Evolutionary conservation across 345 rosid species (phyloP).

Genomic region (Hevea brasiliensis): DNA sequence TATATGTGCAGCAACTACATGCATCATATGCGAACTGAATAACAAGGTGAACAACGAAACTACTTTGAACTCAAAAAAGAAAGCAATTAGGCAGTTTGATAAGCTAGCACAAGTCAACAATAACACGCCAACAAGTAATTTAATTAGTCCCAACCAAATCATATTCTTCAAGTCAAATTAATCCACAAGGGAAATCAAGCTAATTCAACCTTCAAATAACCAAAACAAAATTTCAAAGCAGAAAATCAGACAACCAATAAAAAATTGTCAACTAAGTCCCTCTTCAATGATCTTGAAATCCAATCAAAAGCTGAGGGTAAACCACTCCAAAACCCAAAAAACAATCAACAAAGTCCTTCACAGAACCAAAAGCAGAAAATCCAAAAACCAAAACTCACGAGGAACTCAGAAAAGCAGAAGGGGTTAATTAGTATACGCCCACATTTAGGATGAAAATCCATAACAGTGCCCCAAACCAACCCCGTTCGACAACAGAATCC

Average conservation of each 20-base stretch:
- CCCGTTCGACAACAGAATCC: neutral
- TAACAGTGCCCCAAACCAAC: too few species aligned
- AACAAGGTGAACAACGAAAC: slow-evolving; percentile 17
- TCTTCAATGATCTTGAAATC: slow-evolving; percentile 14
- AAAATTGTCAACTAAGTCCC: neutral
- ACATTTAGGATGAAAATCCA: slow-evolving; percentile 4
- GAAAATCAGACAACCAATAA: slow-evolving; percentile 1
- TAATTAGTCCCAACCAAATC: slow-evolving; percentile 25
- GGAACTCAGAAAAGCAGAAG: neutral
- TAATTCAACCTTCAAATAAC: slow-evolving; percentile 1
- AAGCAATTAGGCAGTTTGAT: neutral
- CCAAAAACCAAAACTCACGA: slow-evolving; percentile 12
- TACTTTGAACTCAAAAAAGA: slow-evolving; percentile 2
- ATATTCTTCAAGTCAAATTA: slow-evolving; percentile 9
- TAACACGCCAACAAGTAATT: neutral
- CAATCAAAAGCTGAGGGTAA: neutral
- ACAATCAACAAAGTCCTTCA: slow-evolving; percentile 4
- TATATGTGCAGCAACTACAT: neutral
- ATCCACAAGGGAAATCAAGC: slow-evolving; percentile 8
- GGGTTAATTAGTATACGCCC: neutral
- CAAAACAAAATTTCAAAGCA: neutral
- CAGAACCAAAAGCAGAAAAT: slow-evolving; percentile 1
- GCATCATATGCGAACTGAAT: neutral
- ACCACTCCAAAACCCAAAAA: neutral
- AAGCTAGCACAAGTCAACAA: neutral